phyloP scores from a whole-genome alignment of 2,329 filamentous ascomycete species.

The Xylaria sp. region DNA sequence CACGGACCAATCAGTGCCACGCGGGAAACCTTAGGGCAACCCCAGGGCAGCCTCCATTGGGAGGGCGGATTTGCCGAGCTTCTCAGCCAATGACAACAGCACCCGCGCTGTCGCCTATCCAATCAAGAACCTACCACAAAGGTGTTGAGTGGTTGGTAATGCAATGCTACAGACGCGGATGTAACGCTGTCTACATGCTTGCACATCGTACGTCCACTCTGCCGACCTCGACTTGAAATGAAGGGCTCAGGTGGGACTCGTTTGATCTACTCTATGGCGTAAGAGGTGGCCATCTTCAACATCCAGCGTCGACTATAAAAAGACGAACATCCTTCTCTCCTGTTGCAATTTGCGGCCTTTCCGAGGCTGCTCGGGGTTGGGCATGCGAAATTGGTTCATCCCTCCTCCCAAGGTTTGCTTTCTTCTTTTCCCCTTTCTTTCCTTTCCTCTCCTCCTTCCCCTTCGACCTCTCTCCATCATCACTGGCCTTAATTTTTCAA shows the following conservation, averaged over 20 bases:
- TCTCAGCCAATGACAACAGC: background rate
- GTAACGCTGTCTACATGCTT: background rate
- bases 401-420: background rate
- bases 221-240: background rate
- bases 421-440: background rate
- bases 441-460: background rate
- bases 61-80: background rate
- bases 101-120: background rate
- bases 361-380: background rate
- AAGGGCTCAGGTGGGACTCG: slow-evolving; percentile 2
- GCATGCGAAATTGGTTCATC: background rate
- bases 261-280: background rate
- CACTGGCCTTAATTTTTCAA: background rate
- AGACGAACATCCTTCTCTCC: background rate
- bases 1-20: slow-evolving; percentile 5
- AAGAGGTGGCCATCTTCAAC: background rate
- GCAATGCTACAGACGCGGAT: no score
- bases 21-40: background rate
- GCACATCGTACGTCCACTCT: background rate
- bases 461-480: background rate
- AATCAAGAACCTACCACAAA: background rate
- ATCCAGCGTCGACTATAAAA: slow-evolving; percentile 6
- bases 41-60: background rate
- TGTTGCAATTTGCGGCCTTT: background rate
- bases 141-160: background rate